phyloP scores from a whole-genome alignment of 2,329 filamentous ascomycete genomes.

The Fusarium pseudoanthophilum region DNA sequence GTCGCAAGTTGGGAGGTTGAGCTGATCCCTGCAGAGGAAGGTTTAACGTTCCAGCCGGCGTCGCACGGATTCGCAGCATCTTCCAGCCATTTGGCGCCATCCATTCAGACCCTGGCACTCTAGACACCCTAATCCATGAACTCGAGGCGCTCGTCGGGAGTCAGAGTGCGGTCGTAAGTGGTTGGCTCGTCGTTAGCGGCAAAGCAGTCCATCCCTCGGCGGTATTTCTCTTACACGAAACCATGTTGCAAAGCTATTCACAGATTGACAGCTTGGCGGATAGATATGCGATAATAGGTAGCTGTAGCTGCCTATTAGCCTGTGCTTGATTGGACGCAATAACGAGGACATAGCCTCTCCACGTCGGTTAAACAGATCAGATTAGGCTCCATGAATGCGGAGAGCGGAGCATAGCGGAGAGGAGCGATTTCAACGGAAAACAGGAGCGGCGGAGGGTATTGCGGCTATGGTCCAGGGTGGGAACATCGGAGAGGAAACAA shows the following conservation, averaged over 20 bases:
- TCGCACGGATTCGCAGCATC: conserved; percentile 38
- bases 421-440: conserved; percentile 17
- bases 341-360: conserved; percentile 9
- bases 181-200: conserved; percentile 38
- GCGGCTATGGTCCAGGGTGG: not conserved
- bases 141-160: conserved; percentile 21
- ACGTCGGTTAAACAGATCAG: conserved; percentile 40
- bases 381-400: conserved; percentile 31
- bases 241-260: conserved; percentile 49
- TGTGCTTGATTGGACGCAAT: conserved; percentile 38
- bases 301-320: conserved; percentile 23
- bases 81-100: conserved; percentile 41
- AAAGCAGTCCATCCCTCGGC: conserved; percentile 32
- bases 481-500: not conserved
- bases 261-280: conserved; percentile 38
- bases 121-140: conserved; percentile 23
- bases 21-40: conserved; percentile 38
- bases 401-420: conserved; percentile 35
- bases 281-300: conserved; percentile 36
- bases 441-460: conserved; percentile 15
- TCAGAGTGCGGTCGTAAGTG: conserved; percentile 40
- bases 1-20: conserved; percentile 36
- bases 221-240: conserved; percentile 53
- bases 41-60: conserved; percentile 46
- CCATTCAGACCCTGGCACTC: conserved; percentile 22